A percentile compares a stretch with the other conserved stretches of the same genome.
phyloP scores from a whole-genome alignment of 129 eudicot species.

The sunflower (Helianthus annuus) region HanXRQr2.0-SUNRISE NC_035449.2:18119593-18120092 shows the following conservation, averaged over 20 bases:
- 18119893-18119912: neutral
- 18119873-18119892: neutral
- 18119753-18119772: neutral
- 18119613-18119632: constrained; percentile 56
- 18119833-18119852: neutral
- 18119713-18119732: no score
- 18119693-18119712: no score
- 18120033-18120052: no score
- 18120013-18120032: no score
- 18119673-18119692: neutral
- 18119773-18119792: neutral
- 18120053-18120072: no score
- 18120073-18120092: no score
- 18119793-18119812: neutral
- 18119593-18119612: constrained; percentile 82
- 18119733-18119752: no score
- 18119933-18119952: neutral
- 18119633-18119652: neutral
- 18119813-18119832: neutral
- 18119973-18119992: no score
- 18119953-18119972: no score
- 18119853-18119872: neutral
- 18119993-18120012: no score
- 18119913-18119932: neutral
- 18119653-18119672: neutral